Evolutionary conservation across 768 basidiomycete genomes (phyloP), one percentile per base, ranked within the genome.

Genomic region (Termitomyces sp.): DNA sequence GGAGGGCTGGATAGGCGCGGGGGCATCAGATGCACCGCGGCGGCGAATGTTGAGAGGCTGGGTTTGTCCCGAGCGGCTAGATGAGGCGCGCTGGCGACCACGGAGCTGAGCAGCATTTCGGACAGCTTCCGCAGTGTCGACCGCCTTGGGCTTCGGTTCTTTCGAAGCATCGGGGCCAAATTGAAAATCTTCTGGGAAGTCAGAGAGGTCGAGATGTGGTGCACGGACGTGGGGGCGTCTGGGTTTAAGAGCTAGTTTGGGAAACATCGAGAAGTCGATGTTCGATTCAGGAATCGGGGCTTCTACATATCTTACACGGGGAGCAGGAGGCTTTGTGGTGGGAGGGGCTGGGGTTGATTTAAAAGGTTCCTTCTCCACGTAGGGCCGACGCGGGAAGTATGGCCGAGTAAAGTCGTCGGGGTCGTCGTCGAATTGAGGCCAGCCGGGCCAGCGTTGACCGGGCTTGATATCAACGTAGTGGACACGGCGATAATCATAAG

Each of bases 31-130:
- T 2, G 26, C 26, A 36, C 52, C 38, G 33, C 55, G 58, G 16
- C 47, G 59, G 43, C 52, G 41, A 23, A 60, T 35, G 48, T 63
- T 55, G 23, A 59, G 58, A 13, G 58, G 56, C 20, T 28, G 43
- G 3, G 52, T 23, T 16, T 43, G 53, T 12, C 38, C 52, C 18
- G 40, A n/a, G 52, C 41, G n/a, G 28, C 12, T 54, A 30, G 52
- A 54, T 8, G 40, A n/a, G 18, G 40, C 30, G 18, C 52, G 40
- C 5, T 41, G 28, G 28, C 52, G 40, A 14, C 56, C 36, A 9
- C 59, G 56, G 12, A 50, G 47, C 33, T 12, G 20, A 1, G 57
- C 56, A 10, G 54, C 56, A 23, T 56, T 51, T 28, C 47, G 23
- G 10, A 28, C 52, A 9, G 58, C 58, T 36, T 50, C 20, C 28